phyloP scores from a whole-genome alignment of 352 stramenopile species.

The Phytophthora sp. region DNA sequence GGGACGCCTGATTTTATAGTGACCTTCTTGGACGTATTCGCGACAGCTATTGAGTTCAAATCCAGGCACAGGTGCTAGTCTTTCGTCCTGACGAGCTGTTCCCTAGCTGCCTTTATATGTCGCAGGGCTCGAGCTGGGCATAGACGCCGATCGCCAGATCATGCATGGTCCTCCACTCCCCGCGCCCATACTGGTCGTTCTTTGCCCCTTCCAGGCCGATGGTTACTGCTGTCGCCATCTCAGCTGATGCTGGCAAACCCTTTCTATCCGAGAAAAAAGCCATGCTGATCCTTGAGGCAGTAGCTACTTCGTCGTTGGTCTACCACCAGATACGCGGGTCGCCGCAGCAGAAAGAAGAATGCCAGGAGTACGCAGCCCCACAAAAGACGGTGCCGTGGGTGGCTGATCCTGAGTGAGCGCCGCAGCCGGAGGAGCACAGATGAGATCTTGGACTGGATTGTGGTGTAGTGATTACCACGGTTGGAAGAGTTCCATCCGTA shows the following conservation, averaged over 20 bases:
- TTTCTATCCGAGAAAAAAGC: conserved; percentile 6
- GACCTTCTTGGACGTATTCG: not conserved
- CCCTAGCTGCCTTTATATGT: not conserved
- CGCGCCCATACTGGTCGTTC: conserved; percentile 35
- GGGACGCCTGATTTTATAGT: not conserved
- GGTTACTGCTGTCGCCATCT: conserved; percentile 9
- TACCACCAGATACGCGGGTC: conserved; percentile 25
- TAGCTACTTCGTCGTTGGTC: not conserved
- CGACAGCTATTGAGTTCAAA: not conserved
- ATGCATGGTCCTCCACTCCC: conserved; percentile 21
- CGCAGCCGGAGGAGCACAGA: not conserved
- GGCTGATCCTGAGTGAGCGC: not conserved
- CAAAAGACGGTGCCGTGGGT: conserved; percentile 13
- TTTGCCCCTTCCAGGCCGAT: conserved; percentile 25
- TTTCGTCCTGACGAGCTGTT: not conserved
- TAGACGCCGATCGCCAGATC: conserved; percentile 4
- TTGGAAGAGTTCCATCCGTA: not conserved
- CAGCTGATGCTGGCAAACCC: not conserved
- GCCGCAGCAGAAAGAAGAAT: conserved; percentile 12
- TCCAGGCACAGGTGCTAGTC: not conserved
- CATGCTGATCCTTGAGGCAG: conserved; percentile 12
- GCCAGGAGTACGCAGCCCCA: conserved; percentile 30
- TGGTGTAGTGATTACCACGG: not conserved
- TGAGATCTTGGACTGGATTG: not conserved
- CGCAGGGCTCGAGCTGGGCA: conserved; percentile 18